These are phyloP conservation scores for Phoma sp. DNA, from an alignment of 2,329 filamentous ascomycete genomes.

Conservation along the genomic window DNA sequence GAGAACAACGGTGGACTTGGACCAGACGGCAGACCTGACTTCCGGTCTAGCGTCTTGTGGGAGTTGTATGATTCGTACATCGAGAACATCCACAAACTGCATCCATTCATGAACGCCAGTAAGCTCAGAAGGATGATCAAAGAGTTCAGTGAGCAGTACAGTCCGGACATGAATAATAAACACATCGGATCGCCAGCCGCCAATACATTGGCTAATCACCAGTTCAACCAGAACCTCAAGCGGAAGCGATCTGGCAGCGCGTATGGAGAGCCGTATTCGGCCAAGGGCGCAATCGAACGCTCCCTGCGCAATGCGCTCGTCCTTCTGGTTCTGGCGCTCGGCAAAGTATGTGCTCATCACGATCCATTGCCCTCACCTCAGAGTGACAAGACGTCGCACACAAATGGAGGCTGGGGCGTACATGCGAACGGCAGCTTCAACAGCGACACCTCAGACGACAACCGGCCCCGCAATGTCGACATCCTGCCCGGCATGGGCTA, in stretches of 20 bases:
- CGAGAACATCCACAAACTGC: conserved; percentile 66
- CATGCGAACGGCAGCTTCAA: conserved; percentile 45
- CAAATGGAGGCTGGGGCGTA: conserved; percentile 31
- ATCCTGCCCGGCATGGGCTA: conserved; percentile 89
- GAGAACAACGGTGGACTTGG: conserved; percentile 59
- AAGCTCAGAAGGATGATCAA: conserved; percentile 62
- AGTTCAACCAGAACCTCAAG: conserved; percentile 40
- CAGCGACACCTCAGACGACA: conserved; percentile 34
- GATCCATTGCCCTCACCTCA: conserved; percentile 63
- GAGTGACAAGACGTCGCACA: conserved; percentile 49
- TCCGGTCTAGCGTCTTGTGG: conserved; percentile 59
- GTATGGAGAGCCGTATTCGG: conserved; percentile 33
- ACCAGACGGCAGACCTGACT: conserved; percentile 59
- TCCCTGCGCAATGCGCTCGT: conserved; percentile 73
- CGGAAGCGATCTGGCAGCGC: conserved; percentile 44
- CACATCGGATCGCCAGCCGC: conserved; percentile 33
- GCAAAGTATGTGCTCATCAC: conserved; percentile 73
- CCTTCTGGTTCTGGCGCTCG: conserved; percentile 81
- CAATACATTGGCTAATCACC: conserved; percentile 20
- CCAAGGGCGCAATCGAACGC: conserved; percentile 34
- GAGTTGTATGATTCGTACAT: conserved; percentile 63
- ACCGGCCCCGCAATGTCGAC: conserved; percentile 71
- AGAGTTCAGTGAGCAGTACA: conserved; percentile 49
- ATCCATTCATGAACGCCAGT: conserved; percentile 66
- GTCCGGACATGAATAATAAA: conserved; percentile 33